Evolutionary conservation across 345 rosid species (phyloP), one percentile per base, ranked within the genome.

Genomic region (Microthlaspi erraticum): DNA sequence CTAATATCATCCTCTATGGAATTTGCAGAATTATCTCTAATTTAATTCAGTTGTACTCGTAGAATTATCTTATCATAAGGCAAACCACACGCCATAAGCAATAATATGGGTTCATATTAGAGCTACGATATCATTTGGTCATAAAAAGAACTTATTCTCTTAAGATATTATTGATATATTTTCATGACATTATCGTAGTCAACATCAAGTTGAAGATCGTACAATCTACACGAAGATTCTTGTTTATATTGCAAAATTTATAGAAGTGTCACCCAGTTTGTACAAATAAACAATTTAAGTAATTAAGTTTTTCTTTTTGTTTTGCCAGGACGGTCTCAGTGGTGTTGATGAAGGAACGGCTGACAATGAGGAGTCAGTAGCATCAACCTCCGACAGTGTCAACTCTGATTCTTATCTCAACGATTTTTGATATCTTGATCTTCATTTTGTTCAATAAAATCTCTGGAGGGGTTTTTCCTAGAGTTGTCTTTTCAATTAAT

Each of bases 271-370:
- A 26, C 29, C 12, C 8, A 34, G 33, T 7, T 48, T 19, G 33
- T 29, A 60, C 23, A 60, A 23, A 23, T 8, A 13, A 13, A 20
- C 16, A 60, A 1, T 8, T 2, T 20, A 16, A n/a, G 23, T n/a
- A n/a, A n/a, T 9, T 23, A 8, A 7, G 4, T 20, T 1, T 8
- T 26, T 12, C 13, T 34, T n/a, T 13, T 36, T 26, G 61, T 5
- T 26, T 26, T 26, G 34, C 5, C 34, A 64, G 59, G 33, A 45
- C 1, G 59, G 70, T 37, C 41, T 6, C 14, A n/a, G 26, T 23
- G 50, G 26, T 23, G 50, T 64, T 64, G n/a, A 37, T 50, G 70
- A 64, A n/a, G n/a, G 38, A 0, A n/a, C 4, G 10, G 59, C 70
- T 4, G 36, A 8, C 14, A 20, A 36, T 13, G 60, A 70, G 4